Evolutionary conservation across 2,329 filamentous ascomycete species (phyloP), one percentile per base, ranked within the genome.

Genomic region (Pseudogymnoascus sp.): DNA sequence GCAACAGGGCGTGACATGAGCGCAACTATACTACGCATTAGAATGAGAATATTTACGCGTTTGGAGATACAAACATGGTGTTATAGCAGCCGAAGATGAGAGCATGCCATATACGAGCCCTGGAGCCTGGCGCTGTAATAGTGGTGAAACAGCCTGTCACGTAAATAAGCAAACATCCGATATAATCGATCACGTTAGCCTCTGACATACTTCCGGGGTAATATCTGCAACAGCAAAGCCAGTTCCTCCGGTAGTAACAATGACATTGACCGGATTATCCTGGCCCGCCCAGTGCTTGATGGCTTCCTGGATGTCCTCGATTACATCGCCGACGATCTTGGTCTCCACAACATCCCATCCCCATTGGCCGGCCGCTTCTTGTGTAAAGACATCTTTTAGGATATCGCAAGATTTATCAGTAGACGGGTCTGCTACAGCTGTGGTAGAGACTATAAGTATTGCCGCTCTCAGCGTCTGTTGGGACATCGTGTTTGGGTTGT

Each of bases 71-170:
- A 78, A 78, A 96, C 92, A 99, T 55, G 93, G 92, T 2, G 94
- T 99, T 35, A 97, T 86, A 44, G 84, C 79, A 13, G 96, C 78
- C 0, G 93, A 97, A 17, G 90, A 81, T 5, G 92, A 81, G 42
- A 99, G 80, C 93, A 99, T 99, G 66, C 87, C 92, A 76, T 99
- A 92, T n/a, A 97, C 89, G 59, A 99, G 80, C 0, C 94, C 94
- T 0, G 92, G 86, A 0, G 94, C 94, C 74, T 93, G 85, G 72
- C 89, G 92, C 70, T 96, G 87, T 44, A 97, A 80, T 41, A 97
- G 76, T 4, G 87, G 84, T 12, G 81, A 77, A n/a, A 97, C 83
- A 59, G 92, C 92, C 88, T 15, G 35, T 58, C 33, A 55, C 42
- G 10, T 61, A 62, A 9, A 35, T 59, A 5, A 58, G 27, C 15